These are phyloP conservation scores for Lignosus rhinocerotis DNA, from an alignment of 1,284 basidiomycete genomes.

Conservation along the genomic window DNA sequence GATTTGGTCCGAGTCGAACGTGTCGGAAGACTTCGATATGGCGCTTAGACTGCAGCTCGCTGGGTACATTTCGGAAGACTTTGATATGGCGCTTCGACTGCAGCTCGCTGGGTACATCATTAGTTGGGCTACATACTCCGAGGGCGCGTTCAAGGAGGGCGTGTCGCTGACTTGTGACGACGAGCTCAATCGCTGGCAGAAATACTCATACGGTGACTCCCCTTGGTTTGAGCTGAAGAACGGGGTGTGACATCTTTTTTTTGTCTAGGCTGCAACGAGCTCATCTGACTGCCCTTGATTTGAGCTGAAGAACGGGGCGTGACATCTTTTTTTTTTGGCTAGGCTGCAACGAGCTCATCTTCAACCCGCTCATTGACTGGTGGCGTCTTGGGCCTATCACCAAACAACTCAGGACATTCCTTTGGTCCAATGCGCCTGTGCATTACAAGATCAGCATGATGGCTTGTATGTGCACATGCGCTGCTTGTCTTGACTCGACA, in stretches of 20 bases:
- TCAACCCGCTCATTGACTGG: constrained; percentile 77
- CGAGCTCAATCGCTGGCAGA: constrained; percentile 84
- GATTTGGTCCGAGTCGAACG: constrained; percentile 84
- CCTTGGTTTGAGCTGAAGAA: constrained; percentile 14
- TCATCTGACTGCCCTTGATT: constrained; percentile 38
- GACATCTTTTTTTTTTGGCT: constrained; percentile 6
- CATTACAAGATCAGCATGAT: constrained; percentile 84
- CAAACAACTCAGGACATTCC: constrained; percentile 73
- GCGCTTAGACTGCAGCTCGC: constrained; percentile 62
- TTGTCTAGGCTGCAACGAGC: constrained; percentile 3
- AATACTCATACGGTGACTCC: constrained; percentile 76
- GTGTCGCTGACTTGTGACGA: constrained; percentile 84
- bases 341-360: constrained; percentile 73
- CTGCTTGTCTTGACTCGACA: constrained; percentile 15
- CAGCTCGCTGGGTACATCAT: constrained; percentile 70
- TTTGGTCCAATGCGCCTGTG: constrained; percentile 75
- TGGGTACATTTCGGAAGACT: constrained; percentile 82
- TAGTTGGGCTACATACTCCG: constrained; percentile 83
- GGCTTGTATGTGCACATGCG: constrained; percentile 58
- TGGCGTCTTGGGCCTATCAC: constrained; percentile 75
- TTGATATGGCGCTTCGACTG: constrained; percentile 71
- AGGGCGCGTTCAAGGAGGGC: constrained; percentile 83
- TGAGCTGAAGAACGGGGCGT: not conserved
- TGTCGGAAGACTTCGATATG: constrained; percentile 84
- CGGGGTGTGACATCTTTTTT: not conserved